Base-by-base conservation (phyloP, 2,329 filamentous ascomycete genomes). In the Camptophora hylomeconis region DNA sequence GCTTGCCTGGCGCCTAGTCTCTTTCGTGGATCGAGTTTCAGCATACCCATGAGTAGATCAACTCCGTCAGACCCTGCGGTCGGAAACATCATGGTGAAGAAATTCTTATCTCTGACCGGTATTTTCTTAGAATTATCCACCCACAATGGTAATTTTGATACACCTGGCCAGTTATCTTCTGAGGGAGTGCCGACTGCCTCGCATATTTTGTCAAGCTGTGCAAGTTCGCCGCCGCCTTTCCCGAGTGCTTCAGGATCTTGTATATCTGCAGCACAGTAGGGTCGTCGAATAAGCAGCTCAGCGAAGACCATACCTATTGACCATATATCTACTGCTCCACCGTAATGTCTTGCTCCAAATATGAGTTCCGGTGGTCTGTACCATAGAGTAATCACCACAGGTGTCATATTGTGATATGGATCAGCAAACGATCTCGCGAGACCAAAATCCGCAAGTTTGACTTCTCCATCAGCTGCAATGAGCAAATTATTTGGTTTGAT, bases 401-500 rank as follows among this genome's bases (percentile, higher is more conserved):
- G 75, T 2, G 87, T 94, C 89, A 98, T 98, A 44, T 69, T 68
- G 31, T 73, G 65, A 47, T 84, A 81, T 0, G 89, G 87, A 52
- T 98, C 89, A 5, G 83, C 78, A 52, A 94, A 94, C 36, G 69
- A 72, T 38, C 89, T 68, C 5, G 89, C 89, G 18, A 98, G 74
- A 66, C 89, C 89, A 46, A 98, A 98, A 77, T 98, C 89, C 19
- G 87, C 89, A 28, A 98, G 72, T 54, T 95, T 95, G 49, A 98
- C 74, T 48, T 87, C 81, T 26, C 89, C 87, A 50, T 93, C 81
- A 22, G 82, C 80, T 13, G 84, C 84, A 45, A 98, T 92, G 35
- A 98, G 67, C 56, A 95, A 62, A 61, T 98, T 98, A 69, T 95
- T 95, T 26, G 87, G 87, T 59, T 98, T 98, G 64, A 98, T 95